Evolutionary conservation across 108 stramenopile species (phyloP), one percentile per base, ranked within the genome.

Genomic region (Skeletonema marinoi): DNA sequence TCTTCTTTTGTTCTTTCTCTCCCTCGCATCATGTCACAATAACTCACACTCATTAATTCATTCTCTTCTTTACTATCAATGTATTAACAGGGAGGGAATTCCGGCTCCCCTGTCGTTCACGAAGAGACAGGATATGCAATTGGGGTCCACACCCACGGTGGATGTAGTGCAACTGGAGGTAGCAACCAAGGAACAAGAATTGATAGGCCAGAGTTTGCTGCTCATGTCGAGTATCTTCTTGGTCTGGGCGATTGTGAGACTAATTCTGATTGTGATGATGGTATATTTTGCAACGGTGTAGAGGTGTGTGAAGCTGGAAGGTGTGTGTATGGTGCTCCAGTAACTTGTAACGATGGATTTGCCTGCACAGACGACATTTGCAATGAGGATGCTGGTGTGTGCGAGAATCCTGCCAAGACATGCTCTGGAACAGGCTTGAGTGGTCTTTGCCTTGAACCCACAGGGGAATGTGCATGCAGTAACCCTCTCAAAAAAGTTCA

Each of bases 121-220:
- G 42, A 17, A 10, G 44, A 68, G 32, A 51, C 48, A n/a, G 66
- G 66, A 25, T 3, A 30, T 21, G 66, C 66, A 3, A 29, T 68
- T 11, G 66, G 66, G 16, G 50, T 68, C 66, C 66, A 68, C 42
- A 68, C 44, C n/a, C n/a, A n/a, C 31, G 66, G 66, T n/a, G 66
- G 44, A 31, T 68, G 66, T 31, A 9, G 30, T 21, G 10, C 10
- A 19, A n/a, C 25, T 9, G 17, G 25, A 4, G 66, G 66, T 4
- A 63, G 42, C 42, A 44, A 44, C 14, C 2, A 0, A 8, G 42
- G 42, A 44, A 44, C 42, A 44, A 12, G 42, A 44, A 44, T 44
- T 44, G 42, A 44, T 44, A 4, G 0, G 14, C 14, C 13, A 44
- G 14, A 44, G 14, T 35, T 60, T 3, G 25, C 21, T 2, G 29